Base-by-base conservation (phyloP, 225 moss, liverwort and hornwort genomes). In the Physcomitrium patens region DNA sequence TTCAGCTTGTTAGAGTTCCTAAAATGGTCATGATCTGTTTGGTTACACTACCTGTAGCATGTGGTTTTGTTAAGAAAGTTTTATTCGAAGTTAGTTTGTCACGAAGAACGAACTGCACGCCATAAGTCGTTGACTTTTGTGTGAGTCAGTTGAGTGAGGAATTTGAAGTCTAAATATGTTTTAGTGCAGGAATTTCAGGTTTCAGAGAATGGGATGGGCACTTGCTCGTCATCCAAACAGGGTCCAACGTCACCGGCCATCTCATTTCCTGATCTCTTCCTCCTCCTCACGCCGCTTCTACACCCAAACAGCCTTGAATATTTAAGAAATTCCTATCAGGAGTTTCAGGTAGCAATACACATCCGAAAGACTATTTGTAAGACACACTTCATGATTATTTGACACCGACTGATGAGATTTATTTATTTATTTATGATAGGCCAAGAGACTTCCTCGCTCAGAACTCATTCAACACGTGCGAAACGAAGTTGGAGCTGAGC, bases 171-270 rank as follows among this genome's bases (percentile, higher is more conserved):
- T 55, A 19, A 53, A 63, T 68, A 50, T 16, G 19, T 20, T 42
- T 10, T 19, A 76, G 45, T 76, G 72, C 78, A 80, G 80, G 73
- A 72, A 68, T 83, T 44, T 68, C 69, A 77, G 49, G 75, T 71
- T 47, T 51, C 48, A 23, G 68, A 54, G n/a, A 53, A 55, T 54
- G 68, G 72, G 23, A 53, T 41, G 43, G 58, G 15, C 27, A n/a
- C 22, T 14, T 68, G 62, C 26, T 67, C 70, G 49, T 20, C 50
- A 8, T 63, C 53, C 44, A 76, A 63, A 59, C 74, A 19, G 8
- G 75, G 77, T 16, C 86, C 86, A 54, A 83, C 86, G 7, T 86
- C 86, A 16, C 80, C 86, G 16, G 78, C 72, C 45, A 77, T 81
- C 2, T 83, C 58, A 49, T 86, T 86, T 66, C 83, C 78, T 9